Evolutionary conservation across 768 basidiomycete genomes (phyloP).

Genomic region (Russula earlei): DNA sequence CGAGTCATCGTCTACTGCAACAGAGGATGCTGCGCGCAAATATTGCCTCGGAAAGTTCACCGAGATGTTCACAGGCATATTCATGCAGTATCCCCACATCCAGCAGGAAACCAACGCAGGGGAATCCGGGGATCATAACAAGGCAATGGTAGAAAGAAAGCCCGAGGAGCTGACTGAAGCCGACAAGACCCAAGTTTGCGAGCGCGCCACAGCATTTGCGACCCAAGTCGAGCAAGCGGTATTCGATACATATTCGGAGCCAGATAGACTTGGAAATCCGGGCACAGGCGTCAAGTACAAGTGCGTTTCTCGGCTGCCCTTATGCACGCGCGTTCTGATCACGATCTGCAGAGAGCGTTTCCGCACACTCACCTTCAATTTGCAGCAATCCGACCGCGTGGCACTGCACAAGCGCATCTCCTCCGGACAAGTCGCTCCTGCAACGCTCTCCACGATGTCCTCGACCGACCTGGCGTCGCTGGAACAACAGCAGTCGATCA

Average conservation of each 20-base stretch:
- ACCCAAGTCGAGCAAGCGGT: slow-evolving; percentile 65
- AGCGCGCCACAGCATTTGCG: slow-evolving; percentile 53
- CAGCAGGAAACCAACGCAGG: slow-evolving; percentile 21
- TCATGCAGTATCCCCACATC: slow-evolving; percentile 57
- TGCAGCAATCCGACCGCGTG: slow-evolving; percentile 73
- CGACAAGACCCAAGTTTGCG: slow-evolving; percentile 47
- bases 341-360: slow-evolving; percentile 65
- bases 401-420: slow-evolving; percentile 73
- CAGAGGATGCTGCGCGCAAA: slow-evolving; percentile 69
- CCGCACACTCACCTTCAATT: slow-evolving; percentile 81
- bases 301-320: slow-evolving; percentile 33
- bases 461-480: slow-evolving; percentile 86
- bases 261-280: slow-evolving; percentile 58
- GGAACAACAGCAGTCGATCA: slow-evolving; percentile 75
- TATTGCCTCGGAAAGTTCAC: slow-evolving; percentile 73
- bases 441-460: slow-evolving; percentile 74
- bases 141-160: slow-evolving; percentile 2
- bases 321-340: background rate
- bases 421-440: slow-evolving; percentile 51
- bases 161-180: slow-evolving; percentile 40
- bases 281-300: slow-evolving; percentile 72
- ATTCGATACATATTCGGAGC: slow-evolving; percentile 68
- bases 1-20: slow-evolving; percentile 21
- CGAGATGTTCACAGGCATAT: slow-evolving; percentile 62
- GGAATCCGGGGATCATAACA: background rate